Evolutionary conservation across 495 filamentous ascomycete species (phyloP), one percentile per base, ranked within the genome.

Genomic region (Aspergillus biplanus): DNA sequence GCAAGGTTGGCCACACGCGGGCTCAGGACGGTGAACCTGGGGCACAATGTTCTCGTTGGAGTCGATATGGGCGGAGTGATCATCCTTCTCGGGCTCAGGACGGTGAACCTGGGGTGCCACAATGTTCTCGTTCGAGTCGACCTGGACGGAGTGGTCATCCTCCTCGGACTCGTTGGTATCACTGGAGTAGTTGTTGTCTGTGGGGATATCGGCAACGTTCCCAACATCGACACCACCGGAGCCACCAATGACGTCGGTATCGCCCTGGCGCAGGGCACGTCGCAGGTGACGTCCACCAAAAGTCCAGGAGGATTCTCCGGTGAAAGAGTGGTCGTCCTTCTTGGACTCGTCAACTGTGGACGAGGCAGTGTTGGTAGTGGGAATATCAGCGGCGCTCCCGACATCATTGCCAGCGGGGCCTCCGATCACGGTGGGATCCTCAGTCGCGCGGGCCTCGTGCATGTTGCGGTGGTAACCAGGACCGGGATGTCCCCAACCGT

Each of bases 101-200:
- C 44, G 33, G 32, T 12, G 21, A 2, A 21, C 32, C 3, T 32
- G 18, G 3, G 33, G 21, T 8, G 49, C 34, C 11, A 7, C 33
- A 34, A 61, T 48, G 9, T 47, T 8, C 35, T 42, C 46, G 12
- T 37, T 1, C 32, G 46, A 44, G 15, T 44, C 5, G n/a, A 64
- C 42, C 58, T 74, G 63, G 63, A 76, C 56, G 1, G 71, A 74
- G 63, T 77, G 74, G 37, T 77, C 71, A 37, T 77, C 75, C 34
- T 65, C 52, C 59, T 63, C 50, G 6, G 31, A 44, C n/a, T 74
- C 70, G 27, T 68, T 64, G 15, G 71, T 57, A 1, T 56, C 46
- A 2, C 67, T 70, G 42, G 63, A 39, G 37, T 67, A 67, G 33
- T 58, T 52, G n/a, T 64, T 70, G 31, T 59, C 60, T n/a, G 66